Base-by-base conservation (phyloP, 1,284 basidiomycete species). In the Amylostereum areolatum region DNA sequence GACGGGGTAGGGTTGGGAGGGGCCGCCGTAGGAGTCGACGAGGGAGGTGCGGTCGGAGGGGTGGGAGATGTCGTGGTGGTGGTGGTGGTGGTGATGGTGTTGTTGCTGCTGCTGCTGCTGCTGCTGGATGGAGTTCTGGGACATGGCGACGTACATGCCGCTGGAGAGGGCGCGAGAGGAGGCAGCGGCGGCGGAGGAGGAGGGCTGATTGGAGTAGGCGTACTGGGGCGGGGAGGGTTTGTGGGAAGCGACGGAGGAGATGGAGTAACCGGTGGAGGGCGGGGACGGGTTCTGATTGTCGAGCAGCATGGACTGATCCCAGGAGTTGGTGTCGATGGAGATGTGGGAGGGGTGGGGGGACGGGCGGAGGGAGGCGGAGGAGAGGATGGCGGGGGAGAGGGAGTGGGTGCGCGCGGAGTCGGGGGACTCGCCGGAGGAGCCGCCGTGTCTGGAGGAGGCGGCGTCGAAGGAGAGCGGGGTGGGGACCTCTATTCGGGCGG, bases 271-370 rank as follows among this genome's bases (percentile, higher is more conserved):
- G 32, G 70, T 58, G 25, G 71, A 65, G 18, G 67, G 54, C 35
- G 74, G 61, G 31, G 75, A 65, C 31, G 71, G 57, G 11, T 73
- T 58, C 8, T 59, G 57, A 18, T 81, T 78, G 46, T 64, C 67
- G 61, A 81, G 70, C 43, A 81, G 70, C 53, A 83, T 70, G 10
- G 72, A 64, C 37, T 83, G 77, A 40, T 80, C 74, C 85, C 85
- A 86, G 45, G 67, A 62, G 43, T 67, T 57, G 43, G 72, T 64
- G 55, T 81, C 78, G 47, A 83, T 18, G 18, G 18, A 71, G 46
- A 75, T 69, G 36, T 72, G 72, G 56, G 75, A 66, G 24, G 65
- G 59, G n/a, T 46, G 58, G 33, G 72, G 69, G 52, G 73, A 69
- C 30, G 69, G 62, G 32, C 69, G 62, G 29, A 73, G 58, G 36